Conservation (phyloP, 169 alveolate species). For the Plasmodium berghei region DNA sequence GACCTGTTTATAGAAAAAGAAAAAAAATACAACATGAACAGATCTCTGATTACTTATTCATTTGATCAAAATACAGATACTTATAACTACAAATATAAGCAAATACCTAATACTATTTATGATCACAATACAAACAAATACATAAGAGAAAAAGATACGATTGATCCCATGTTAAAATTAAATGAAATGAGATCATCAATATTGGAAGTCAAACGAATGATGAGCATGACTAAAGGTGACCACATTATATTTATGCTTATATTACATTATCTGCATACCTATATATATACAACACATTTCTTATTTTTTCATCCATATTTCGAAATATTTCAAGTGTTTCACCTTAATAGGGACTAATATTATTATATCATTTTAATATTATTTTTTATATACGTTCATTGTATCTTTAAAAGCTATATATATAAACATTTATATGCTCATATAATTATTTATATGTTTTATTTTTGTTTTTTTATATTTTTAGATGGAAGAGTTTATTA, state of each 20-base stretch:
- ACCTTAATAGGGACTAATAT: no score
- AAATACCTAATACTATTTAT: conserved; percentile 73
- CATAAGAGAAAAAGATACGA: conserved; percentile 79
- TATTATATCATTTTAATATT: no score
- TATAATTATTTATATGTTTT: conserved; percentile 4
- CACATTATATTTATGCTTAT: no score
- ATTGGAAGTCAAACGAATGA: conserved; percentile 82
- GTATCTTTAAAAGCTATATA: no score
- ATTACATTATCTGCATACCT: no score
- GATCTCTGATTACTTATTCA: conserved; percentile 56
- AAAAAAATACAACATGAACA: conserved; percentile 66
- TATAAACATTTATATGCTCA: no score
- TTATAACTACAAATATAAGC: conserved; percentile 66
- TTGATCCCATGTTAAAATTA: conserved; percentile 83
- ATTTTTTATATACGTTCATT: no score
- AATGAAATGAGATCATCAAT: conserved; percentile 83
- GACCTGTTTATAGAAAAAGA: conserved; percentile 68
- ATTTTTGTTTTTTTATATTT: not conserved
- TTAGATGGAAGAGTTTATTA: conserved; percentile 85
- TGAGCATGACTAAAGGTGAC: conserved; percentile 85
- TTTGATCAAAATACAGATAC: conserved; percentile 61
- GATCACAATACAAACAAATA: conserved; percentile 71
- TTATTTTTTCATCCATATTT: no score
- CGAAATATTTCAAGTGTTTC: no score
- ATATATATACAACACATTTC: not conserved